Conservation (phyloP, 2,329 filamentous ascomycete species). For the Talaromyces sp. region DNA sequence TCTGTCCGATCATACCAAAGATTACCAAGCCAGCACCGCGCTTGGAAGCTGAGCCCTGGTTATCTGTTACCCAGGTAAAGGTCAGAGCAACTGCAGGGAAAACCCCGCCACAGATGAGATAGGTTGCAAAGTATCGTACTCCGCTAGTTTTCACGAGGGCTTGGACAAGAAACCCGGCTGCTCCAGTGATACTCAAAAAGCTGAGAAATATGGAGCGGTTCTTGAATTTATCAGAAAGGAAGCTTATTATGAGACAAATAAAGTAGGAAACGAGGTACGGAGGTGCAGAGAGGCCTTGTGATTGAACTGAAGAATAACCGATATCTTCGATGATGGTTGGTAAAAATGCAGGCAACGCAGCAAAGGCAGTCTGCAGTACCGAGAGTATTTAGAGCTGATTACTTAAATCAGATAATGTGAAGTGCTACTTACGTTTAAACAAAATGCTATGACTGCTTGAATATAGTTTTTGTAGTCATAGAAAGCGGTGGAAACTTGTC, state of each 20-base stretch:
- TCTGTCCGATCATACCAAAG: conserved; percentile 9
- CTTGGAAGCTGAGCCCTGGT: conserved; percentile 7
- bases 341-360: conserved; percentile 7
- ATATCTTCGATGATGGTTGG: conserved; percentile 14
- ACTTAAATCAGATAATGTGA: neutral
- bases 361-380: conserved; percentile 1
- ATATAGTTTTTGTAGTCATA: conserved; percentile 12
- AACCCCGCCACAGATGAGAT: neutral
- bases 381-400: neutral
- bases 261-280: conserved; percentile 6
- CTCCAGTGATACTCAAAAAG: neutral
- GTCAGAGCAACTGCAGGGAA: conserved; percentile 3
- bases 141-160: conserved; percentile 4
- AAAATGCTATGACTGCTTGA: conserved; percentile 2
- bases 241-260: neutral
- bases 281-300: conserved; percentile 9
- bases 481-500: conserved; percentile 2
- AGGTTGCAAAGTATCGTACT: conserved; percentile 8
- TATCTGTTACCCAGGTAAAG: conserved; percentile 10
- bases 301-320: conserved; percentile 13
- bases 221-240: neutral
- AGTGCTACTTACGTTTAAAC: neutral
- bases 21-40: conserved; percentile 3
- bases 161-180: conserved; percentile 9
- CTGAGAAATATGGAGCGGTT: neutral